Evolutionary conservation across 306 rosid species (phyloP).

Genomic region (Malus domestica): DNA sequence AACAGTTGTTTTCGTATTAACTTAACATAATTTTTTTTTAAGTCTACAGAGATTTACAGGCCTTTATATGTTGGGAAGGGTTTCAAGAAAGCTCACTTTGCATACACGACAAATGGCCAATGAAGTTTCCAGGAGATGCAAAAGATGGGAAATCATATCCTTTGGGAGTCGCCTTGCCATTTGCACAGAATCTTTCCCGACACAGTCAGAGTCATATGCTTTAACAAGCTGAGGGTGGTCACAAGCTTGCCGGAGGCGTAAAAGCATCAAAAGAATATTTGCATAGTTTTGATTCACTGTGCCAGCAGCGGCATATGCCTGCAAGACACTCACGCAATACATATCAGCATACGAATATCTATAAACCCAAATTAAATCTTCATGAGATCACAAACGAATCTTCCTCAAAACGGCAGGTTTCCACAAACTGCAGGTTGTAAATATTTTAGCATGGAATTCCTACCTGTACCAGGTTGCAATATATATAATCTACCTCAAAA

Average conservation of each 20-base stretch:
- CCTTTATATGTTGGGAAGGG: neutral
- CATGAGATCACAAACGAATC: neutral
- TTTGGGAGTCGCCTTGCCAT: conserved; percentile 71
- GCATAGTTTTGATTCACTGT: conserved; percentile 97
- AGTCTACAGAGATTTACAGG: neutral
- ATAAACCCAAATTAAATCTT: neutral
- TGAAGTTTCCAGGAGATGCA: conserved; percentile 56
- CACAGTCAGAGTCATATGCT: conserved; percentile 53
- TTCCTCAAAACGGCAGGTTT: neutral
- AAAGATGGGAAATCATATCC: conserved; percentile 57
- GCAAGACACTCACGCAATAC: conserved; percentile 16
- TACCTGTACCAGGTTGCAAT: neutral
- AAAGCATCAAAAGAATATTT: conserved; percentile 89
- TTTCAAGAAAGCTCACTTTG: conserved; percentile 54
- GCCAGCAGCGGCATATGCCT: conserved; percentile 99
- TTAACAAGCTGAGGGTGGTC: conserved; percentile 92
- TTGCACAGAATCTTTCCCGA: conserved; percentile 60
- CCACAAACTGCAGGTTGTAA: neutral
- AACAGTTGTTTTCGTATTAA: neutral
- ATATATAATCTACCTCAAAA: neutral
- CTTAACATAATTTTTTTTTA: neutral
- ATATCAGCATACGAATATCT: conserved; percentile 13
- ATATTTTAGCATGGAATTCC: neutral
- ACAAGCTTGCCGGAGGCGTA: conserved; percentile 98
- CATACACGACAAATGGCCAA: conserved; percentile 65